Percentiles rank a stretch among this genome's conserved stretches.
phyloP scores from a whole-genome alignment of 495 filamentous ascomycete genomes.

The Neurospora terricola region DNA sequence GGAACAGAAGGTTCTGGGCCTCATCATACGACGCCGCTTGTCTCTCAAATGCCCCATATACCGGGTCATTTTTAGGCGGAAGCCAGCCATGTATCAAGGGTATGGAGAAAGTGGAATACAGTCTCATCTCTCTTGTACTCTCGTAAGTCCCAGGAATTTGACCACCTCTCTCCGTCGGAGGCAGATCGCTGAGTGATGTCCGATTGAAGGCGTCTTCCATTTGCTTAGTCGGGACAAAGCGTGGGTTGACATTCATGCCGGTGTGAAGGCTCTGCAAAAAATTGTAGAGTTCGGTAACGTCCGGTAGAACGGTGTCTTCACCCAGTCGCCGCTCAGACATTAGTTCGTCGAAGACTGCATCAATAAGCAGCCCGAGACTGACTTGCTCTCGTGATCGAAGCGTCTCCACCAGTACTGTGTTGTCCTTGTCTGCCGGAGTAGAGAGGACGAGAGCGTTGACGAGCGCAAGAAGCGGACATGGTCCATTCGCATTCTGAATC shows the following conservation, averaged over 20 bases:
- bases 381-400: conserved; percentile 76
- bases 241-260: conserved; percentile 97
- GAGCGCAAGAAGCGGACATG: conserved; percentile 84
- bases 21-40: conserved; percentile 79
- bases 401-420: conserved; percentile 65
- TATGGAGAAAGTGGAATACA: conserved; percentile 80
- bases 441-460: conserved; percentile 86
- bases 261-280: conserved; percentile 88
- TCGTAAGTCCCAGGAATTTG: conserved; percentile 65
- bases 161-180: conserved; percentile 33
- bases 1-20: conserved; percentile 75
- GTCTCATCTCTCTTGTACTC: conserved; percentile 66
- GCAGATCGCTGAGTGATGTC: conserved; percentile 30
- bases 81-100: conserved; percentile 95
- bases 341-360: conserved; percentile 84
- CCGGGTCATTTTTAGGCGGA: conserved; percentile 49
- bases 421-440: conserved; percentile 46
- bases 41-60: conserved; percentile 56
- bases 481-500: conserved; percentile 86
- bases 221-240: conserved; percentile 48
- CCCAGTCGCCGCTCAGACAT: conserved; percentile 50
- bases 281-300: conserved; percentile 74
- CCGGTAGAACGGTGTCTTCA: conserved; percentile 49
- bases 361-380: conserved; percentile 71
- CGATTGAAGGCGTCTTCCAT: conserved; percentile 33